Evolutionary conservation across 2,329 filamentous ascomycete species (phyloP).

Genomic region (Kalmusia sp.): DNA sequence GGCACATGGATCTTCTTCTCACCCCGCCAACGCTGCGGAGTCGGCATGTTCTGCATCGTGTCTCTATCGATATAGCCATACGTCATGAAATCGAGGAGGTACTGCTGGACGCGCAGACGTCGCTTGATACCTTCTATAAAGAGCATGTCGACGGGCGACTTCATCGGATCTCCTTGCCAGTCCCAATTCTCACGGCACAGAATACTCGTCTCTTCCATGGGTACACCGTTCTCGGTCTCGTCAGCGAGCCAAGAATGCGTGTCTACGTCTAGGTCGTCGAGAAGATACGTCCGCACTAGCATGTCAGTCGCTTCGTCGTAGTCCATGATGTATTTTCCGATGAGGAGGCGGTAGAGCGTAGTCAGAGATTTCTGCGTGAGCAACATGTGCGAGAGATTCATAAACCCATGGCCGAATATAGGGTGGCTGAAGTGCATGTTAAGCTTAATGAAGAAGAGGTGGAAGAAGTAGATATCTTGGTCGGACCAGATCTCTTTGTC

Average conservation of each 20-base stretch:
- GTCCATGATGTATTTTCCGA: conserved; percentile 58
- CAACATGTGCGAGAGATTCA: conserved; percentile 27
- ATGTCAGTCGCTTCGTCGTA: conserved; percentile 26
- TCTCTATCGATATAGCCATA: conserved; percentile 66
- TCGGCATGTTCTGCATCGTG: conserved; percentile 59
- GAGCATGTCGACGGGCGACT: conserved; percentile 34
- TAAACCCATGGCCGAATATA: conserved; percentile 59
- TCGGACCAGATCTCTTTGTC: conserved; percentile 64
- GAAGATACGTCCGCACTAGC: conserved; percentile 27
- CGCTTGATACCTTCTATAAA: conserved; percentile 63
- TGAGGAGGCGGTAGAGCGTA: conserved; percentile 66
- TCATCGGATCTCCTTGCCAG: conserved; percentile 65
- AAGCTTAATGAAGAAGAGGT: conserved; percentile 75
- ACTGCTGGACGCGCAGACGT: conserved; percentile 59
- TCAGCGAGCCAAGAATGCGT: conserved; percentile 29
- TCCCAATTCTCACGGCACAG: conserved; percentile 52
- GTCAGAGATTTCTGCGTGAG: conserved; percentile 65
- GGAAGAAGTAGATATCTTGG: conserved; percentile 66
- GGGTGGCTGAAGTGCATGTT: conserved; percentile 74
- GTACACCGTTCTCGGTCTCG: conserved; percentile 27
- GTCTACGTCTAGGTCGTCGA: conserved; percentile 26
- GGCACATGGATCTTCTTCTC: conserved; percentile 50
- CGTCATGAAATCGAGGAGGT: conserved; percentile 64
- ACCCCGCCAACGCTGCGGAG: conserved; percentile 58
- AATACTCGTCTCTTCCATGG: conserved; percentile 44